Conservation (phyloP, 139 green algal species). For the Chlorella sp. region DNA sequence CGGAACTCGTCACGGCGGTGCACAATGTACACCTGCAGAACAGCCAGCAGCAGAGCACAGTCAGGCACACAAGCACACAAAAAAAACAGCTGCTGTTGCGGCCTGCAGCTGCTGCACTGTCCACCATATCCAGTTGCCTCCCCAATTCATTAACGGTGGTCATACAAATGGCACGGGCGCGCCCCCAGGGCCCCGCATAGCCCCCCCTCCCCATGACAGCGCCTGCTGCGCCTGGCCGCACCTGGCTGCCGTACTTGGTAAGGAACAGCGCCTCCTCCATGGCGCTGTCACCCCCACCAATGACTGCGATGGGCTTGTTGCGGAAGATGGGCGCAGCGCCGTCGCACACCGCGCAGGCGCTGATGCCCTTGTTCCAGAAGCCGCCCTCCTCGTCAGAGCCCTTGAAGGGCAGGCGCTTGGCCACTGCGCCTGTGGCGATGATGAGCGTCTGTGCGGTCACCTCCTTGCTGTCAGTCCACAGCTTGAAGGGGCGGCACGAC, state of each 20-base stretch:
- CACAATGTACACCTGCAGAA: background rate
- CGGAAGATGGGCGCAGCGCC: conserved; percentile 83
- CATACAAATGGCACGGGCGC: too few species aligned
- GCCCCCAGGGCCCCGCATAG: too few species aligned
- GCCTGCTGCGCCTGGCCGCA: too few species aligned
- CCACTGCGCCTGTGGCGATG: conserved; percentile 47
- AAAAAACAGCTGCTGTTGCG: too few species aligned
- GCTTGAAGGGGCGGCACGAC: conserved; percentile 21
- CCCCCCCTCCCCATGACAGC: too few species aligned
- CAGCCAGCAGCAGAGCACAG: background rate
- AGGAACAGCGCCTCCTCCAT: conserved; percentile 80
- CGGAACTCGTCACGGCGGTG: conserved; percentile 17
- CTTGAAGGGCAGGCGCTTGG: conserved; percentile 21
- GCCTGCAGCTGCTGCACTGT: too few species aligned
- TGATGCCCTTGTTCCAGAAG: conserved; percentile 70
- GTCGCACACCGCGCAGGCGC: conserved; percentile 70
- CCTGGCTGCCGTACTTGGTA: conserved; percentile 48
- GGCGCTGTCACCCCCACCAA: conserved; percentile 74
- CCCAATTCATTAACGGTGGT: too few species aligned
- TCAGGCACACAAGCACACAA: background rate
- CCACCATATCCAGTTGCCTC: too few species aligned
- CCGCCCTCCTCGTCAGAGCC: conserved; percentile 28
- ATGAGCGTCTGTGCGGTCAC: conserved; percentile 43
- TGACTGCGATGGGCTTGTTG: conserved; percentile 68
- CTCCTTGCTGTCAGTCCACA: conserved; percentile 5